Evolutionary conservation across 2,329 filamentous ascomycete genomes (phyloP).

Genomic region (Exophiala dermatitidis): DNA sequence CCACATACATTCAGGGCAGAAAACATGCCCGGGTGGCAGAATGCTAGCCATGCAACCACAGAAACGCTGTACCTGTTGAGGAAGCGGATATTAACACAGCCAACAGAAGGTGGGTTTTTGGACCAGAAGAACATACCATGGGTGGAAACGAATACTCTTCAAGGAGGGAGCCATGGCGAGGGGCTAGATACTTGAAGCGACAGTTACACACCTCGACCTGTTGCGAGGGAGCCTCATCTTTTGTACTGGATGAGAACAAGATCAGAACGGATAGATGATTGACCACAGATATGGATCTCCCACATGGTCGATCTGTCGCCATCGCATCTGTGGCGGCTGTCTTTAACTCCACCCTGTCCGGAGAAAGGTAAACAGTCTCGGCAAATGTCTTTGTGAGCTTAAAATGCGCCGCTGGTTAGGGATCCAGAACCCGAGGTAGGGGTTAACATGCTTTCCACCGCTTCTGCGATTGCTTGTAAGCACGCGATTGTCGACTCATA

Average conservation of each 20-base stretch:
- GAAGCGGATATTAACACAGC: neutral
- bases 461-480: neutral
- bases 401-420: too few relatives aligned
- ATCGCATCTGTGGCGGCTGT: too few relatives aligned
- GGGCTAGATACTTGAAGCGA: neutral
- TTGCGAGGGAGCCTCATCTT: too few relatives aligned
- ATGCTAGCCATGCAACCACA: neutral
- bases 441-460: too few relatives aligned
- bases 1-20: neutral
- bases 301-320: too few relatives aligned
- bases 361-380: too few relatives aligned
- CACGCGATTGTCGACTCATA: neutral
- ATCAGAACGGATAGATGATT: too few relatives aligned
- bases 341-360: too few relatives aligned
- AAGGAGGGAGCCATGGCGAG: neutral
- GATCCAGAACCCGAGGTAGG: too few relatives aligned
- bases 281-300: too few relatives aligned
- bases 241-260: too few relatives aligned
- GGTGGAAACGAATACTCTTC: neutral
- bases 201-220: neutral
- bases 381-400: too few relatives aligned
- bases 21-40: constrained; percentile 1
- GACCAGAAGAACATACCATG: neutral
- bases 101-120: neutral
- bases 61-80: neutral